Percentiles rank a stretch among this genome's conserved stretches.
Evolutionary conservation across 805 yeast species (phyloP).

Genomic region (Clavispora fructus): DNA sequence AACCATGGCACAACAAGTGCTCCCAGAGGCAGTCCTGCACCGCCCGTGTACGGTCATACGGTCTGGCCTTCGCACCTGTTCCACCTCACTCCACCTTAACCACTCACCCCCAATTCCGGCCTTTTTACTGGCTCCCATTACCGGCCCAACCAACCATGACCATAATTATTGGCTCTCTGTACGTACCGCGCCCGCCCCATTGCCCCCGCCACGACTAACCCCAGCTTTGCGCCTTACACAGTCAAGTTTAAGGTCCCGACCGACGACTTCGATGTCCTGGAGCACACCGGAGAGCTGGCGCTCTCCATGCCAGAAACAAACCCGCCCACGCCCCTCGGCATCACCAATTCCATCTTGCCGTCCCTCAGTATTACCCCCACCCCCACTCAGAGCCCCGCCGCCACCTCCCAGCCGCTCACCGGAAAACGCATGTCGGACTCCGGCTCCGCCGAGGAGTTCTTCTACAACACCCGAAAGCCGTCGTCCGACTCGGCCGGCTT

Average conservation of each 20-base stretch:
- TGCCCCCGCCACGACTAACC: conserved; percentile 12
- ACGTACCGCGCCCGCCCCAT: conserved; percentile 22
- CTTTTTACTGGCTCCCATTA: no score
- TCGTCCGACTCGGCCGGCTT: conserved; percentile 6
- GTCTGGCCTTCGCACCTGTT: no score
- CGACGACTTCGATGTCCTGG: conserved; percentile 1
- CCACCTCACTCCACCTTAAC: no score
- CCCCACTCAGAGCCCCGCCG: conserved; percentile 12
- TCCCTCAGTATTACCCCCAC: conserved; percentile 35
- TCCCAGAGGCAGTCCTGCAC: no score
- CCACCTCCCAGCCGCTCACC: conserved; percentile 17
- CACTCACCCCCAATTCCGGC: no score
- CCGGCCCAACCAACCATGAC: conserved; percentile 41
- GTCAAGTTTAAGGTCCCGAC: conserved; percentile 54
- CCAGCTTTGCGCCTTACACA: conserved; percentile 65
- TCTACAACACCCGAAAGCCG: conserved; percentile 29
- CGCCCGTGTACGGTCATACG: no score
- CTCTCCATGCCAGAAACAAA: not conserved
- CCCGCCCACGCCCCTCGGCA: not conserved
- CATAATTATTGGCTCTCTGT: conserved; percentile 64
- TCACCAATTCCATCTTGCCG: conserved; percentile 26
- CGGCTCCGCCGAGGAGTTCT: conserved; percentile 50
- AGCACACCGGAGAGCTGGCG: not conserved
- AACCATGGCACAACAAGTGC: no score
- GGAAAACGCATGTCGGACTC: conserved; percentile 13